Evolutionary conservation across 495 filamentous ascomycete genomes (phyloP), one percentile per base, ranked within the genome.

Genomic region (Cercophora scortea): DNA sequence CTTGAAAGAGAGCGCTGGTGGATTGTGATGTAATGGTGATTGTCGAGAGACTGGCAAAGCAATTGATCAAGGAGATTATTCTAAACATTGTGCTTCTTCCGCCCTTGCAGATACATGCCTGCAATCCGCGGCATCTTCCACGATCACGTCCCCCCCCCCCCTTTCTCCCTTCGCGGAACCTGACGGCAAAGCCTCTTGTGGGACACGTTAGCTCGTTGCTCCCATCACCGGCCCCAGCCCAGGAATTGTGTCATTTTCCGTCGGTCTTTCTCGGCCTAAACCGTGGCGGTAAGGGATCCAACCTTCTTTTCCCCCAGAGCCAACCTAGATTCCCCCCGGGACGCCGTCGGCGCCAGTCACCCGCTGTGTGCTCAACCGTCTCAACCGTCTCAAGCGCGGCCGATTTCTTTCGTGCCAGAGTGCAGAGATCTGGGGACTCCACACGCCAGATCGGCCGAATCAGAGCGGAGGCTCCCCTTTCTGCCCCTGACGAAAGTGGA

Each of bases 191-290:
- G 73, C 70, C 70, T 72, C 74, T 67, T 72, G 79, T 82, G 78
- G 82, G 82, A 85, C 79, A 79, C 81, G 81, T 85, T 85, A 72
- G 74, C 79, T 85, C 81, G 82, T 82, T 68, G 76, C 81, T 83
- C 75, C 77, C 77, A 78, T 79, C 68, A 25, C 25, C 71, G 59
- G 62, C 58, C 58, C 56, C 63, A 68, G 68, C 71, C 72, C 63
- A 69, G 69, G 71, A 72, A 71, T 72, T 70, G 60, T 67, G 60
- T 71, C 69, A 70, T 71, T 70, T 71, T 80, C 69, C 68, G 58
- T 75, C 69, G 67, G 72, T 72, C 62, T 57, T 67, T 62, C 46
- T 62, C 68, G 70, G 66, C 73, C 73, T 64, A 69, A 73, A 79
- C 74, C 74, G 73, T 82, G 76, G 78, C 79, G 75, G 81, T 86